Conservation (phyloP, 2,329 filamentous ascomycete genomes). For the Ophiostoma angusticollis region DNA sequence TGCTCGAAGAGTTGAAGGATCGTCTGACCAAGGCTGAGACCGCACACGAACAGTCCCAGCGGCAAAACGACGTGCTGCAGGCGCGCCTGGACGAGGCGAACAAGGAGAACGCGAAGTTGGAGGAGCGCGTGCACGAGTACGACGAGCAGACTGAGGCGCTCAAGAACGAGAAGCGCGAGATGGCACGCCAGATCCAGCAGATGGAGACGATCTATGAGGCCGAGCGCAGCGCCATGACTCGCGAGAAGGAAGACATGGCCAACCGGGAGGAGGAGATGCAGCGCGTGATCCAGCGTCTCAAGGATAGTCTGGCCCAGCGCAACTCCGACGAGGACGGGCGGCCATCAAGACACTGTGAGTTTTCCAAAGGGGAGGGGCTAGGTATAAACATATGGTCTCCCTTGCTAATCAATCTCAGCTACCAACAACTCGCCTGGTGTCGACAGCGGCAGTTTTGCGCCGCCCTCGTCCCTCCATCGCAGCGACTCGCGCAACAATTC, state of each 20-base stretch:
- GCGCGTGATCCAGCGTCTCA: constrained; percentile 76
- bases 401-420: constrained; percentile 16
- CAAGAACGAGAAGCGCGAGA: constrained; percentile 74
- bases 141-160: constrained; percentile 73
- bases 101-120: constrained; percentile 69
- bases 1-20: constrained; percentile 74
- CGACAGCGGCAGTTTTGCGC: constrained; percentile 71
- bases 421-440: constrained; percentile 53
- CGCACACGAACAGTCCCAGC: constrained; percentile 64
- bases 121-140: constrained; percentile 77
- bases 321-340: constrained; percentile 46
- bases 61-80: constrained; percentile 75
- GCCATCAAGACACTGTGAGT: constrained; percentile 42
- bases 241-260: constrained; percentile 81
- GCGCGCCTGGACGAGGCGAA: constrained; percentile 76
- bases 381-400: not conserved
- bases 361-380: too few relatives aligned
- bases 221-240: constrained; percentile 73
- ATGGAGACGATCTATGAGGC: constrained; percentile 87
- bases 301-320: constrained; percentile 74
- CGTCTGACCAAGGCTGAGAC: constrained; percentile 70
- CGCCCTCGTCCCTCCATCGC: constrained; percentile 68
- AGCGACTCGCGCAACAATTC: constrained; percentile 85
- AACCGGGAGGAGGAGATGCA: constrained; percentile 85
- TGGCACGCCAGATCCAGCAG: constrained; percentile 72